Percentiles rank a stretch among this genome's conserved stretches.
phyloP scores from a whole-genome alignment of 495 filamentous ascomycete species.

The Penicillium alfredii region DNA sequence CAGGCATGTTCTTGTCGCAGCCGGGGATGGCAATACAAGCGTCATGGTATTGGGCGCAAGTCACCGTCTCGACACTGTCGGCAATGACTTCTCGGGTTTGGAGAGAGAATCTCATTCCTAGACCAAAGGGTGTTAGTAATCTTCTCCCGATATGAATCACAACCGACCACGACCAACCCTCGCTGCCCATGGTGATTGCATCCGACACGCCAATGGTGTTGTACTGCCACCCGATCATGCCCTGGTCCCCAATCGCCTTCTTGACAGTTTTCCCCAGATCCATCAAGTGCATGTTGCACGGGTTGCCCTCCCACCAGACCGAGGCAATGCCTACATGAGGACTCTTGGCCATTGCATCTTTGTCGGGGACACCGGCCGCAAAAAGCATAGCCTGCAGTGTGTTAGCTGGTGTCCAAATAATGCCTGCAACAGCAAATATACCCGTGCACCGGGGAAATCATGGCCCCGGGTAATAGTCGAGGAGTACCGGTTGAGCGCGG shows the following conservation, averaged over 20 bases:
- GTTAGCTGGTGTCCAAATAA: constrained; percentile 1
- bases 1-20: constrained; percentile 99
- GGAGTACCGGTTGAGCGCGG: constrained; percentile 64
- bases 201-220: constrained; percentile 94
- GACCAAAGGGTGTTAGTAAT: not conserved
- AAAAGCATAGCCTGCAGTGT: constrained; percentile 80
- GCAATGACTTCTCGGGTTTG: constrained; percentile 94
- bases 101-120: constrained; percentile 95
- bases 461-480: constrained; percentile 70
- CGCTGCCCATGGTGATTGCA: constrained; percentile 93
- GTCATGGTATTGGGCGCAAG: constrained; percentile 82
- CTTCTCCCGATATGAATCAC: not conserved
- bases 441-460: constrained; percentile 92
- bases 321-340: constrained; percentile 87
- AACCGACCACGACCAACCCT: constrained; percentile 53
- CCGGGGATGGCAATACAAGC: constrained; percentile 93
- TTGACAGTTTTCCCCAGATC: constrained; percentile 90
- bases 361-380: constrained; percentile 81
- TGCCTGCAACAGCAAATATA: constrained; percentile 26
- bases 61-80: constrained; percentile 89
- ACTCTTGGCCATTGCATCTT: constrained; percentile 79
- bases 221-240: constrained; percentile 89
- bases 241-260: constrained; percentile 68
- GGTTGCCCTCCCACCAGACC: constrained; percentile 98
- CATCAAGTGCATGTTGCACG: constrained; percentile 72